Evolutionary conservation across 2,329 filamentous ascomycete species (phyloP).

Genomic region (Fusarium cicatricum): DNA sequence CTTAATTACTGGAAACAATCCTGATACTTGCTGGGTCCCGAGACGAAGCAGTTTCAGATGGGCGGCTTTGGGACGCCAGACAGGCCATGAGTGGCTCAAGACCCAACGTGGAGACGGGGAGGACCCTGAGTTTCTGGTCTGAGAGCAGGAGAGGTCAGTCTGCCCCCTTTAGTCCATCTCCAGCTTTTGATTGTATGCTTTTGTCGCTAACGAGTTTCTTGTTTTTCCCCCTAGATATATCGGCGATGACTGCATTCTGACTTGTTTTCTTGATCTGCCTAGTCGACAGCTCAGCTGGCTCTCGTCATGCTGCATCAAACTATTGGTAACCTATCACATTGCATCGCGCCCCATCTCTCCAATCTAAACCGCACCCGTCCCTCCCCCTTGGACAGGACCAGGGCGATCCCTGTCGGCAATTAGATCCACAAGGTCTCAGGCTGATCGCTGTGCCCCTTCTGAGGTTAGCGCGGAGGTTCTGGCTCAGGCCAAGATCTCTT

Average conservation of each 20-base stretch:
- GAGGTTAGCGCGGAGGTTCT: background rate
- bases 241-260: conserved; percentile 2
- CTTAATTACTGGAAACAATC: conserved; percentile 12
- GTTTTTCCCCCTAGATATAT: background rate
- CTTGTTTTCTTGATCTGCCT: conserved; percentile 2
- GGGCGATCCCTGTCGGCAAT: conserved; percentile 15
- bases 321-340: conserved; percentile 19
- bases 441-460: conserved; percentile 23
- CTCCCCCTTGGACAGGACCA: conserved; percentile 24
- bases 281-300: conserved; percentile 4
- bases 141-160: background rate
- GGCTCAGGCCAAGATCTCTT: conserved; percentile 8
- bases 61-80: background rate
- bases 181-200: background rate
- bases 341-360: conserved; percentile 12
- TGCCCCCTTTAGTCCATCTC: no score
- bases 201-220: background rate
- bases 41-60: conserved; percentile 28
- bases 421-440: conserved; percentile 33
- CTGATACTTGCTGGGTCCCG: background rate
- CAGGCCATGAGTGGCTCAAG: background rate
- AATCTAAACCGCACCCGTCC: conserved; percentile 33
- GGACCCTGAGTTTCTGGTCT: conserved; percentile 16
- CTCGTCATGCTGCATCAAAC: conserved; percentile 3
- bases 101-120: conserved; percentile 2